Conservation (phyloP, 768 basidiomycete species). For the Phylloporus sp. region DNA sequence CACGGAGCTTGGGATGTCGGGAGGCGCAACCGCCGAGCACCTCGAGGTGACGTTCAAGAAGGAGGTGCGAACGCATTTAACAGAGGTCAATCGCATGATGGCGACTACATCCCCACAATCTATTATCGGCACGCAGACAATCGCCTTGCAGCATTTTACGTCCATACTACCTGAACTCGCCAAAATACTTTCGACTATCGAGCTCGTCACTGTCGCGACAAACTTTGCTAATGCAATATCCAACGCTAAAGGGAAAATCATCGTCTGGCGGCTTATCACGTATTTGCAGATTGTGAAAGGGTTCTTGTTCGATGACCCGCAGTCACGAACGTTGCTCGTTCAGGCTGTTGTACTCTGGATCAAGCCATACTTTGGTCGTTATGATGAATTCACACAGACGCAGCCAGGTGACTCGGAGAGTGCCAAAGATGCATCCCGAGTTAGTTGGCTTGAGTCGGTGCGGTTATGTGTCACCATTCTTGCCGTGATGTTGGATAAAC, state of each 20-base stretch:
- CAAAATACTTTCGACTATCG: slow-evolving; percentile 74
- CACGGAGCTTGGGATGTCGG: slow-evolving; percentile 74
- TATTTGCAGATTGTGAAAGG: slow-evolving; percentile 88
- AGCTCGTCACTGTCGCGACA: slow-evolving; percentile 83
- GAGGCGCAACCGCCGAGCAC: slow-evolving; percentile 81
- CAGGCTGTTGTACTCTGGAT: slow-evolving; percentile 92
- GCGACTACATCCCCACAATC: slow-evolving; percentile 66
- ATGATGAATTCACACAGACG: slow-evolving; percentile 73
- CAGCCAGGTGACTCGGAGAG: slow-evolving; percentile 63
- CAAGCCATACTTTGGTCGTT: slow-evolving; percentile 90
- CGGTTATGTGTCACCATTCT: slow-evolving; percentile 88
- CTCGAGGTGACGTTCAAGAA: slow-evolving; percentile 81
- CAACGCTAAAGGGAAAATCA: slow-evolving; percentile 77
- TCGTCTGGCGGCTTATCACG: slow-evolving; percentile 92
- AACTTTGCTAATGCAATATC: slow-evolving; percentile 83
- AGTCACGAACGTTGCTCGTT: slow-evolving; percentile 74
- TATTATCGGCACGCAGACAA: slow-evolving; percentile 95
- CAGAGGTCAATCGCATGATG: slow-evolving; percentile 89
- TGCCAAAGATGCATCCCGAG: slow-evolving; percentile 66
- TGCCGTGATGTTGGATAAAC: slow-evolving; percentile 84
- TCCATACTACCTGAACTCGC: slow-evolving; percentile 85
- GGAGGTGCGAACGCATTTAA: slow-evolving; percentile 73
- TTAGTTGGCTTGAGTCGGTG: slow-evolving; percentile 86
- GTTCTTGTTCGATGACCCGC: slow-evolving; percentile 79
- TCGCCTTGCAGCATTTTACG: slow-evolving; percentile 90